Base-by-base conservation (phyloP, 495 filamentous ascomycete genomes). In the Lichina pygmaea region DNA sequence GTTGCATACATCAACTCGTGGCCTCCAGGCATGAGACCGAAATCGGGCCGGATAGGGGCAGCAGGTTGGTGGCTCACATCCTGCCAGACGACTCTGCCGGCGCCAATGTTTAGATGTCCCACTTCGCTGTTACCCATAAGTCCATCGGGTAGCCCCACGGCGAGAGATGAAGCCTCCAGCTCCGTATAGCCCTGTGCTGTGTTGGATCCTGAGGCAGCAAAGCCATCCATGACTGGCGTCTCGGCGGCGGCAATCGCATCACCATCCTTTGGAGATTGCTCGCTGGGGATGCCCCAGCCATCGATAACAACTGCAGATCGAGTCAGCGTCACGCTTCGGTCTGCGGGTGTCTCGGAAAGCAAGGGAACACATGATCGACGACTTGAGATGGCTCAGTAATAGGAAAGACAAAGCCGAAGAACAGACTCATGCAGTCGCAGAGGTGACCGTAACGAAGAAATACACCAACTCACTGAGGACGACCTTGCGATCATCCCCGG, bases 101-200 rank as follows among this genome's bases (percentile, higher is more conserved):
- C 89, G 56, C 89, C 89, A 61, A 97, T 95, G 67, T 97, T 97
- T 62, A 97, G 61, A 62, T 97, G 89, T 36, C 89, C 89, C 52
- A 97, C 89, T 61, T 97, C 89, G 57, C 81, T 89, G 66, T 97
- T 97, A 34, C 89, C 89, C 89, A 97, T 97, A 48, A 97, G 67
- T 37, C 89, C 89, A 57, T 97, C 86, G 15, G 89, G 89, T 41
- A 97, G 67, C 40, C 89, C 89, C 40, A 97, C 89, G 33, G 89
- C 91, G 15, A 93, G 72, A 2, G 91, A 95, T 8, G 86, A 94
- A 43, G 89, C 89, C 49, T 94, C 89, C 48, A 97, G 75, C 60
- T 84, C 75, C 50, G 83, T 77, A 59, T 73, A 92, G 34, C 81
- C 82, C 53, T 81, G 74, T 9, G 77, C 65, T 17, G 71, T 76